Conservation (phyloP, 495 filamentous ascomycete genomes). For the Sporormia fimetaria region DNA sequence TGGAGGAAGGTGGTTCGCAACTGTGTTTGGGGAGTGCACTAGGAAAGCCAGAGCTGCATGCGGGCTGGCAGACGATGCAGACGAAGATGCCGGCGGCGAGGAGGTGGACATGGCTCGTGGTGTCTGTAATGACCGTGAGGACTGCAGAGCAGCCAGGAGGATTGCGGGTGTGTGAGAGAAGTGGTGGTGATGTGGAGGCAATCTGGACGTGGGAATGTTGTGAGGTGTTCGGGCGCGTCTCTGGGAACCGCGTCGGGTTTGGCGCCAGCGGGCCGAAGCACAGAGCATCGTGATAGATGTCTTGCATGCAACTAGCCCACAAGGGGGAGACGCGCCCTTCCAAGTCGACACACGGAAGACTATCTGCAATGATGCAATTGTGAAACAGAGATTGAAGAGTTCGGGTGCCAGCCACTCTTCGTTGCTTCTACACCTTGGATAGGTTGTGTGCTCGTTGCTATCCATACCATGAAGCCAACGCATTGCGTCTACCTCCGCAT, state of each 20-base stretch:
- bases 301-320: conserved; percentile 7
- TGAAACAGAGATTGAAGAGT: not conserved
- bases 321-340: too few relatives aligned
- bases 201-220: conserved; percentile 11
- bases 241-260: not conserved
- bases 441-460: too few relatives aligned
- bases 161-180: not conserved
- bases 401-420: too few relatives aligned
- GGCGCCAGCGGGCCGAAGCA: not conserved
- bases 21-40: conserved; percentile 55
- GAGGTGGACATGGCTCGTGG: not conserved
- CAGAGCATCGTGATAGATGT: conserved; percentile 13
- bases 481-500: too few relatives aligned
- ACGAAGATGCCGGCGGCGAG: conserved; percentile 9
- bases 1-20: conserved; percentile 51
- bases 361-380: not conserved
- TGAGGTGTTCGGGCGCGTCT: conserved; percentile 9
- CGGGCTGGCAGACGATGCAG: not conserved
- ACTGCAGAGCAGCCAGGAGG: not conserved
- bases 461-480: too few relatives aligned
- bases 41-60: conserved; percentile 44
- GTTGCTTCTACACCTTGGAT: too few relatives aligned
- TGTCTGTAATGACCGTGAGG: conserved; percentile 6
- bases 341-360: too few relatives aligned
- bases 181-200: not conserved